Percentiles rank a stretch among this genome's conserved stretches.
Evolutionary conservation across 2,329 filamentous ascomycete genomes (phyloP).

Genomic region (Epichloe elymi): DNA sequence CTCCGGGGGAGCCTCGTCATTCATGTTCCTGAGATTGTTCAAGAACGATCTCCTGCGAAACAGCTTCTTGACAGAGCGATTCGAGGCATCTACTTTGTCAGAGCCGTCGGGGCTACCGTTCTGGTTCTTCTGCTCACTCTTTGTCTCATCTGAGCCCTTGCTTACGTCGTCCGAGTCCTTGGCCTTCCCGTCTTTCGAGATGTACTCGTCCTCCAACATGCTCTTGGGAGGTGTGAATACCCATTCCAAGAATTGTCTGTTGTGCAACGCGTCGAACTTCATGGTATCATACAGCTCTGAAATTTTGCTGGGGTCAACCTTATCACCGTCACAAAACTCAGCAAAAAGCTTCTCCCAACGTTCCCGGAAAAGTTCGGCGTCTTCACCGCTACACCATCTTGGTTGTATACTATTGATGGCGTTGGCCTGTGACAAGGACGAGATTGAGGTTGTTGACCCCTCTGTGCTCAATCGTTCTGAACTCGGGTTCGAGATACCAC

Average conservation of each 20-base stretch:
- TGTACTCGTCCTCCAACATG: slow-evolving; percentile 61
- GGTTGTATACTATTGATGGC: slow-evolving; percentile 63
- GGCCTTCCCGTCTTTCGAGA: slow-evolving; percentile 27
- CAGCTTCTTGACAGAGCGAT: slow-evolving; percentile 29
- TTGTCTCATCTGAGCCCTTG: slow-evolving; percentile 24
- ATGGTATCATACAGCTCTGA: slow-evolving; percentile 98
- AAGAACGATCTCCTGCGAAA: slow-evolving; percentile 50
- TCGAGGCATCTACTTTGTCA: slow-evolving; percentile 28
- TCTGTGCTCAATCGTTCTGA: slow-evolving; percentile 31
- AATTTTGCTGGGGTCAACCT: slow-evolving; percentile 97
- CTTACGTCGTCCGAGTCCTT: slow-evolving; percentile 28
- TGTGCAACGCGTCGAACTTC: slow-evolving; percentile 98
- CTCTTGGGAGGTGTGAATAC: slow-evolving; percentile 78
- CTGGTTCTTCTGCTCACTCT: slow-evolving; percentile 16
- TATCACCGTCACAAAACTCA: slow-evolving; percentile 93
- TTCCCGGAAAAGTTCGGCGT: slow-evolving; percentile 86
- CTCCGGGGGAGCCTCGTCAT: slow-evolving; percentile 45
- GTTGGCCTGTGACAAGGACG: slow-evolving; percentile 45
- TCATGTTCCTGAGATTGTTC: slow-evolving; percentile 34
- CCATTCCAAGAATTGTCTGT: slow-evolving; percentile 93
- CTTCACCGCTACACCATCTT: slow-evolving; percentile 93
- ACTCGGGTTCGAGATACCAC: slow-evolving; percentile 39
- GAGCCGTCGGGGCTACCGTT: slow-evolving; percentile 19
- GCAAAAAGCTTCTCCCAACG: slow-evolving; percentile 97
- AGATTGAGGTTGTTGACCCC: slow-evolving; percentile 28